phyloP scores from a whole-genome alignment of 2,329 filamentous ascomycete genomes.

The Ascochyta fabae region DNA sequence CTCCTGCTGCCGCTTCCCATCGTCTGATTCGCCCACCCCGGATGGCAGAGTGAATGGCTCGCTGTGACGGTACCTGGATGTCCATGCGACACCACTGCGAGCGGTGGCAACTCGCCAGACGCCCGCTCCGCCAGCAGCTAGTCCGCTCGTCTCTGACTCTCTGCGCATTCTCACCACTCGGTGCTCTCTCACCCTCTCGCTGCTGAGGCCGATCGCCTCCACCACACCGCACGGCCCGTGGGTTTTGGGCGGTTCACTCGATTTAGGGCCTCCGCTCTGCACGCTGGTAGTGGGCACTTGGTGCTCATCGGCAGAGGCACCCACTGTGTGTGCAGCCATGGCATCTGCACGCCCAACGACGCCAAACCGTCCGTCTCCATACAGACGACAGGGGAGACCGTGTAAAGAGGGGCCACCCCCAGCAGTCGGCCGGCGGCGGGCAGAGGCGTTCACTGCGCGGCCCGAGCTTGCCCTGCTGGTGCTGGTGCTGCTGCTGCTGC shows the following conservation, averaged over 20 bases:
- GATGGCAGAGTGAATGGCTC: slow-evolving; percentile 26
- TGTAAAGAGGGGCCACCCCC: slow-evolving; percentile 21
- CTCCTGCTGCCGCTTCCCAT: slow-evolving; percentile 23
- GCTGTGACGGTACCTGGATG: slow-evolving; percentile 5
- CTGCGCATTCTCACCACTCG: slow-evolving; percentile 2
- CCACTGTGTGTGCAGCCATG: slow-evolving; percentile 9
- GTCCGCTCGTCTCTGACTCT: slow-evolving; percentile 1
- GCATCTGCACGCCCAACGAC: slow-evolving; percentile 35
- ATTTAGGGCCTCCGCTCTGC: slow-evolving; percentile 17
- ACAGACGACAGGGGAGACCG: slow-evolving; percentile 24
- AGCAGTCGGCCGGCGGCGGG: slow-evolving; percentile 24
- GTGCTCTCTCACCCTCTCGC: slow-evolving; percentile 6
- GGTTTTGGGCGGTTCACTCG: slow-evolving; percentile 23
- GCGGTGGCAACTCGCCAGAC: slow-evolving; percentile 2
- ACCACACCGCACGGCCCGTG: slow-evolving; percentile 35
- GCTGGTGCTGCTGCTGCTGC: too few species aligned
- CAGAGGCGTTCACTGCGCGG: slow-evolving; percentile 23
- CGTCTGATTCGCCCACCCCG: slow-evolving; percentile 14
- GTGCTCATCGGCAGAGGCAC: slow-evolving; percentile 5
- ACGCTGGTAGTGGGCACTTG: slow-evolving; percentile 9
- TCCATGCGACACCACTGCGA: slow-evolving; percentile 2
- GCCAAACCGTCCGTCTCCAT: slow-evolving; percentile 32
- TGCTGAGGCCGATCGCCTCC: slow-evolving; percentile 34
- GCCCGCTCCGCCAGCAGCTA: slow-evolving; percentile 3
- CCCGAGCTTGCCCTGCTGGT: slow-evolving; percentile 30